Evolutionary conservation across 768 basidiomycete species (phyloP).

Genomic region (Heimioporus sp.): DNA sequence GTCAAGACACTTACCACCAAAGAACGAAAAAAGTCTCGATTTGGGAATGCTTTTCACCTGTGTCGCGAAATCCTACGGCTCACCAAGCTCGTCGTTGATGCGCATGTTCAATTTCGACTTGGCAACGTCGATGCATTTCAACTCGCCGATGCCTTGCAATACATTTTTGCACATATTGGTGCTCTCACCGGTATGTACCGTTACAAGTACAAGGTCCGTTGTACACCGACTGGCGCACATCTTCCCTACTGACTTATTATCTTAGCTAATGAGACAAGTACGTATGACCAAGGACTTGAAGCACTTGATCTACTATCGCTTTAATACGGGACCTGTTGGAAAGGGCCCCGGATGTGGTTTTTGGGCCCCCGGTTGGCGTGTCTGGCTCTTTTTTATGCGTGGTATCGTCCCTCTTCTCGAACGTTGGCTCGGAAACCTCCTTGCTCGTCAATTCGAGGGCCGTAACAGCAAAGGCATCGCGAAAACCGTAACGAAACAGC

Average conservation of each 20-base stretch:
- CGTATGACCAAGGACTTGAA: conserved; percentile 99
- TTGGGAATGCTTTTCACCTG: conserved; percentile 98
- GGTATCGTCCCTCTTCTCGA: conserved; percentile 97
- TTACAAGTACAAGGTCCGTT: conserved; percentile 93
- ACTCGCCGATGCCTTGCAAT: conserved; percentile 96
- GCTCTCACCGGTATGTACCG: conserved; percentile 99
- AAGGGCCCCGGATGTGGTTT: conserved; percentile 99
- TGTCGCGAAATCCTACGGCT: conserved; percentile 97
- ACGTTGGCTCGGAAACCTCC: conserved; percentile 95
- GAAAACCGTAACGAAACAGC: conserved; percentile 98
- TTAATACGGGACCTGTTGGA: conserved; percentile 99
- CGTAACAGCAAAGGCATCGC: conserved; percentile 95
- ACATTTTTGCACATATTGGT: conserved; percentile 96
- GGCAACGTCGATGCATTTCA: conserved; percentile 99
- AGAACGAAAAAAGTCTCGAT: conserved; percentile 99
- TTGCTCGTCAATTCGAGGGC: conserved; percentile 98
- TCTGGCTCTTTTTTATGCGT: conserved; percentile 99
- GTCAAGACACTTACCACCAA: conserved; percentile 97
- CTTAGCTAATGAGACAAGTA: conserved; percentile 95
- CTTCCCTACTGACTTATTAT: conserved; percentile 2
- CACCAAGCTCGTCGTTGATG: conserved; percentile 98
- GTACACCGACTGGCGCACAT: not conserved
- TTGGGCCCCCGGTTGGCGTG: conserved; percentile 99
- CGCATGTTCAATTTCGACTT: conserved; percentile 97
- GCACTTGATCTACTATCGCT: conserved; percentile 96